Evolutionary conservation across 495 filamentous ascomycete species (phyloP).

Genomic region (Talaromyces borbonicus): DNA sequence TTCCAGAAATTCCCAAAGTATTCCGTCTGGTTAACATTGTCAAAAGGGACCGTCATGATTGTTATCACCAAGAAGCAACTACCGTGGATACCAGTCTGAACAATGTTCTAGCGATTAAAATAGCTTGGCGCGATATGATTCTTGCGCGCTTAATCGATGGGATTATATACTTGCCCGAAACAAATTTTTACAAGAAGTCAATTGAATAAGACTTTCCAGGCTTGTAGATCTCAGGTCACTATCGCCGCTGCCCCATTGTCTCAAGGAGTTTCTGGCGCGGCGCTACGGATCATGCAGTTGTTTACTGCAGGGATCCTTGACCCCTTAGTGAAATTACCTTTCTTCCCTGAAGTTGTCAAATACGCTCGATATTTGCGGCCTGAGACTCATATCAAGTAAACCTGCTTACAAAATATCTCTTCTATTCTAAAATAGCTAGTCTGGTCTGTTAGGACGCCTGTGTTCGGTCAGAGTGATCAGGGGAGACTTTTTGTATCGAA

Average conservation of each 20-base stretch:
- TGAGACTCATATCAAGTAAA: too few species aligned
- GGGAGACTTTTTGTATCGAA: too few species aligned
- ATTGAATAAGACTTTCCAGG: not conserved
- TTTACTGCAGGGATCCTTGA: not conserved
- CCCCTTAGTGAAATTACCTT: not conserved
- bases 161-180: not conserved
- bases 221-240: not conserved
- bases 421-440: too few species aligned
- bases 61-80: not conserved
- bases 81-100: not conserved
- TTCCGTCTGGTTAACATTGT: not conserved
- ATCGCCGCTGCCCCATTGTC: not conserved
- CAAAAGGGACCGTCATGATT: constrained; percentile 2
- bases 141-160: not conserved
- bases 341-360: not conserved
- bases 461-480: too few species aligned
- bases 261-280: not conserved
- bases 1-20: not conserved
- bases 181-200: too few species aligned
- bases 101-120: not conserved
- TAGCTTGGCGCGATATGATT: not conserved
- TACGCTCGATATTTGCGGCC: too few species aligned
- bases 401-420: too few species aligned
- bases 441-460: too few species aligned
- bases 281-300: not conserved